Base-by-base conservation (phyloP, 2,329 filamentous ascomycete genomes). In the Corynespora cassiicola region DNA sequence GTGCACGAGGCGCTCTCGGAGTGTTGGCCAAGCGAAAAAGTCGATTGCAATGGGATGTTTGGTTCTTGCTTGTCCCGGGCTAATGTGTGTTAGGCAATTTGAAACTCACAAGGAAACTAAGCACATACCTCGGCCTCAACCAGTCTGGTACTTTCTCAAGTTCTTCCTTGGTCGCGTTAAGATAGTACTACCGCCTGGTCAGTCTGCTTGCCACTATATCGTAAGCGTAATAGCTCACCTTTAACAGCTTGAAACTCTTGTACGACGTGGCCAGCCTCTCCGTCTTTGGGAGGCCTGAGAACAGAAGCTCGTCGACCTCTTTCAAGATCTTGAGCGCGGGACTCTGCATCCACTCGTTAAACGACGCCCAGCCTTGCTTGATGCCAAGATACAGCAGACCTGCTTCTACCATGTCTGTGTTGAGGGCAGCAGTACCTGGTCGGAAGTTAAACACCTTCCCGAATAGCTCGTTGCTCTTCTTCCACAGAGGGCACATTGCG, bases 191-290 rank as follows among this genome's bases (percentile, higher is more conserved):
- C 11, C 8, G 0, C 1, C 21, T 6, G 5, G 7, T 50, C 14
- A 46, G 38, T 24, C 22, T 36, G 4, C 11, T n/a, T 34, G 33
- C 15, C 16, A 32, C 11, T 20, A 19, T 36, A 10, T 24, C n/a
- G n/a, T 15, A 20, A 4, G 15, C 7, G 14, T 7, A 5, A 25
- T 7, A 10, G 29, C 42, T 21, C n/a, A 61, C 60, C 55, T 58
- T 63, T n/a, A 63, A 47, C 32, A 63, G 44, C 24, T 66, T 65
- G 44, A 59, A 58, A 41, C 58, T 65, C 47, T 65, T 65, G 40
- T 65, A 66, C 18, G 54, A 46, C 8, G 46, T 42, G 7, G 58
- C 60, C 31, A 64, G 36, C 9, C 63, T 45, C 32, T 61, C 50
- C 34, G 59, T 44, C 26, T 44, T 53, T 10, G 49, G 50, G 5